phyloP scores from a whole-genome alignment of 2,329 filamentous ascomycete species.

The Apiospora arundinis region DNA sequence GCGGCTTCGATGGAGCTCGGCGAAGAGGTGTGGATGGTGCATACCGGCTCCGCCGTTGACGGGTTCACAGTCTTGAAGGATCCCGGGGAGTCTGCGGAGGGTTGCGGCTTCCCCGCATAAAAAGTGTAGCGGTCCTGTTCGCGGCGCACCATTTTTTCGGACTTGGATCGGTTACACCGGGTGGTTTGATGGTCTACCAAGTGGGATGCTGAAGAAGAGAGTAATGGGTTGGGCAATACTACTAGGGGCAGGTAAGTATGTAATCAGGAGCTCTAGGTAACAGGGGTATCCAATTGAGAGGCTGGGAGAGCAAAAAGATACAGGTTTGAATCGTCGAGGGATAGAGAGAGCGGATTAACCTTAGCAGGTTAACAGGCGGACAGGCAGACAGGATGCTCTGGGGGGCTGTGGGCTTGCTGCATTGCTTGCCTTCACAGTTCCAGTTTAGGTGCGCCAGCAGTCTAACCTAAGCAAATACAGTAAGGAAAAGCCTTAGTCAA shows the following conservation, averaged over 20 bases:
- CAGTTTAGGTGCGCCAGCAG: neutral
- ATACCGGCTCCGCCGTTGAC: conserved; percentile 70
- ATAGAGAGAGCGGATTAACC: too few species aligned
- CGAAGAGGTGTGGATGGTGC: conserved; percentile 75
- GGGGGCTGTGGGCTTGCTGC: neutral
- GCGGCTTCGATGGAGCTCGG: conserved; percentile 72
- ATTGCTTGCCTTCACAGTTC: neutral
- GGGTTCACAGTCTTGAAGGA: conserved; percentile 79
- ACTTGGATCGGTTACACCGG: neutral
- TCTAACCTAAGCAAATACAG: neutral
- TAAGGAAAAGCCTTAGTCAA: neutral
- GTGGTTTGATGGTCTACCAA: neutral
- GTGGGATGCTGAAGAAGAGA: neutral
- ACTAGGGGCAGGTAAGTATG: neutral
- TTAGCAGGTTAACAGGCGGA: neutral
- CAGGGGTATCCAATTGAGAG: conserved; percentile 3
- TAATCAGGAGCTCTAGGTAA: neutral
- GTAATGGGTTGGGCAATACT: neutral
- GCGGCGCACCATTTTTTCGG: conserved; percentile 11
- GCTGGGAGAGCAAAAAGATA: neutral
- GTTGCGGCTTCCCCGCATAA: conserved; percentile 74
- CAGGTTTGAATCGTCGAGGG: neutral
- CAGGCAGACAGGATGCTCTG: too few species aligned
- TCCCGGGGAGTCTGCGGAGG: conserved; percentile 61
- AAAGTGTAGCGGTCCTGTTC: conserved; percentile 66